These are phyloP conservation scores for Kwoniella botswanensis DNA, from an alignment of 768 basidiomycete genomes.

Conservation along the genomic window DNA sequence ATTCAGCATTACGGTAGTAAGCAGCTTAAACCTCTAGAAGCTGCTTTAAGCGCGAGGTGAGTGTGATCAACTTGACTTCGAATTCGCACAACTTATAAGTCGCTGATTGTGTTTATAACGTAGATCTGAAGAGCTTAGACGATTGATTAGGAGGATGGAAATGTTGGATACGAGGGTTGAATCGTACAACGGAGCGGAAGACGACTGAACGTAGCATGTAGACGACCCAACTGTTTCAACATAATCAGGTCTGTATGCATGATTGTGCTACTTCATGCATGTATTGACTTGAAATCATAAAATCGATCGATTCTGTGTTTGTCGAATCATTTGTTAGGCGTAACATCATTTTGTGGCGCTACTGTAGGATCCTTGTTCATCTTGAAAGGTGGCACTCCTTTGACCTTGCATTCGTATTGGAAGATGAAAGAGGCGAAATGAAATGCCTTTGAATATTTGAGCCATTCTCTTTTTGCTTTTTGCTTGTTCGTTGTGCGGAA, in stretches of 20 bases:
- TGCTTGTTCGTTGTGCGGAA: no score
- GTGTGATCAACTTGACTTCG: not conserved
- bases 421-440: no score
- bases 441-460: no score
- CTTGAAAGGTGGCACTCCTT: no score
- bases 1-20: constrained; percentile 17
- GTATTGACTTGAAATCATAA: not conserved
- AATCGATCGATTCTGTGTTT: no score
- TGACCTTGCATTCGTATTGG: no score
- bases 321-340: no score
- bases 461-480: not conserved
- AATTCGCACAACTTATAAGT: not conserved
- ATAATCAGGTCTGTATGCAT: not conserved
- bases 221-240: not conserved
- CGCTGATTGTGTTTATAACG: not conserved
- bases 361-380: no score
- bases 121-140: constrained; percentile 39
- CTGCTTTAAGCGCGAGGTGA: constrained; percentile 23
- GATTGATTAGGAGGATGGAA: constrained; percentile 40
- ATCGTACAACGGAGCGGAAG: not conserved
- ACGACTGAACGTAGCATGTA: not conserved
- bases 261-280: not conserved
- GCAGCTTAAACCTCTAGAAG: constrained; percentile 41
- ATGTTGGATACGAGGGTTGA: constrained; percentile 34
- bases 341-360: no score